Base-by-base conservation (phyloP, 2,329 filamentous ascomycete genomes). In the Alternaria hordeiaustralica region DNA sequence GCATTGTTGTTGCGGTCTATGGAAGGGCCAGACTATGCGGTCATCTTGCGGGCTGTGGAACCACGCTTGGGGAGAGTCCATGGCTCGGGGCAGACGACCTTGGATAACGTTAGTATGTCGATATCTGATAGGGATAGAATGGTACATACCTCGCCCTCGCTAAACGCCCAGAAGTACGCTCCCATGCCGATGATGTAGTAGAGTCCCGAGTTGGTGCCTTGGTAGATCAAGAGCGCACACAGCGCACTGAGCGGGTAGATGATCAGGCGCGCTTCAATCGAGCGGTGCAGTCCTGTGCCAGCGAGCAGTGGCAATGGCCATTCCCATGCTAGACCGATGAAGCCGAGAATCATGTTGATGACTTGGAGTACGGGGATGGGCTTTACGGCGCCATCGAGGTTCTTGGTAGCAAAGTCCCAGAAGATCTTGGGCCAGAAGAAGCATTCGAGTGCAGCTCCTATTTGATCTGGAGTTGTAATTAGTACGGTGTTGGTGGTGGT, bases 391-490 rank as follows among this genome's bases (percentile, higher is more conserved):
- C 84, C 86, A 78, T 99, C 93, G 72, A 99, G 89, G 73, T 93
- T 94, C 76, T 93, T 94, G 64, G 95, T 97, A 70, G 96, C 83
- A 80, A 97, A 97, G 82, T 99, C 96, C 91, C 92, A 99, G 83
- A 99, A 97, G 78, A 99, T 91, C 81, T 99, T 99, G 70, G 96
- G 96, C 94, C 94, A 99, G 87, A 99, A 95, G 87, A 96, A 97
- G 76, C 88, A 90, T 83, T 96, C 88, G 60, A 99, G 83, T 15
- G 91, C 90, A 64, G 94, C 94, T 64, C 86, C 89, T 67, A 97
- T 82, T 87, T 99, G 96, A 80, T 97, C 94, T 97, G 45, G 10
- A 3, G 10, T 9, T 13, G 15, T 10, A 8, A 36, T 72, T 51
- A 71, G 60, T 53, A 20, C 10, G 5, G n/a, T 20, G 41, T 55